Evolutionary conservation across 495 filamentous ascomycete genomes (phyloP), one percentile per base, ranked within the genome.

Genomic region (Friedmanniomyces simplex): DNA sequence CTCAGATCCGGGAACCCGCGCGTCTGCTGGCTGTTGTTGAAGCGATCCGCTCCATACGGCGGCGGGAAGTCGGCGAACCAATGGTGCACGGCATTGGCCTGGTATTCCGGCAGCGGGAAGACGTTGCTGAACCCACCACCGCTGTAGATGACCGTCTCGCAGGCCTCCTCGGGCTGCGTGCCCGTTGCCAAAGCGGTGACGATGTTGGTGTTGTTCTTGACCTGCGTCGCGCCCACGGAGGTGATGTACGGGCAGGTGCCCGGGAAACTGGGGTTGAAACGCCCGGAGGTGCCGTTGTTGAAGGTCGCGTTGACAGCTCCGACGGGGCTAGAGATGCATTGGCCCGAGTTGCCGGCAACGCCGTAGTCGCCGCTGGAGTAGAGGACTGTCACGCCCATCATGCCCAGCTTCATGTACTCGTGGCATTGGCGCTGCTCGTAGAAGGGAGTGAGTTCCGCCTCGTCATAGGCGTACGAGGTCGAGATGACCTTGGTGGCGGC

Each of bases 1-100:
- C 83, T 68, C 39, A 91, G 77, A 58, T 91, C 87, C 16, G 87
- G 87, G 69, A 86, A 83, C 0, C 78, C 87, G 21, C 86, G 83
- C 28, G 28, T 83, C 84, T 0, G 70, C 66, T 39, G 48, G 14
- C 69, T 63, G 70, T 89, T 88, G 73, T 61, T 61, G 59, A 41
- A 61, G 1, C 45, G 59, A 32, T 49, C 48, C 8, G 59, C 74
- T 1, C 47, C 22, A 62, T 80, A 80, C 0, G 64, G 64, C 0
- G 73, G 75, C 3, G 77, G 71, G 26, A 78, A 69, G 46, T 71
- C 71, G 11, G 56, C 55, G 51, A 85, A 72, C 66, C 75, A 85
- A 49, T 65, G 57, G 0, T 67, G 63, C 4, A 89, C 79, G n/a
- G 52, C 54, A 2, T 11, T 28, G 12, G 72, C 43, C 65, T 89